Evolutionary conservation across 345 rosid species (phyloP).

Genomic region (Microcos paniculata): DNA sequence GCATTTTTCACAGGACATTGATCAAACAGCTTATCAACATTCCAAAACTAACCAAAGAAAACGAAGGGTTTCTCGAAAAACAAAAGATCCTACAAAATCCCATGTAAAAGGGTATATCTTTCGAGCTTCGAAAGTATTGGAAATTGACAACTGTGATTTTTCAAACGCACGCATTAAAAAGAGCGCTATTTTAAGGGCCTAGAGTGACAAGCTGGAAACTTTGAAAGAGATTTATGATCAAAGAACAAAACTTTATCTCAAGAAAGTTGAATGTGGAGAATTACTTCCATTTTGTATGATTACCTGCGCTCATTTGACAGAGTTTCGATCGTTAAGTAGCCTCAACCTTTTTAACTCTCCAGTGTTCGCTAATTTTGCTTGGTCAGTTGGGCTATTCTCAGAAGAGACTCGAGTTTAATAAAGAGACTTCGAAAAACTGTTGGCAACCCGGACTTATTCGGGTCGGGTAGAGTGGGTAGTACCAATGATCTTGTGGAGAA

Average conservation of each 20-base stretch:
- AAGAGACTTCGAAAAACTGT: background rate
- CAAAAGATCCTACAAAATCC: background rate
- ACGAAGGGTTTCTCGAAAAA: background rate
- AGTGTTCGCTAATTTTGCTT: background rate
- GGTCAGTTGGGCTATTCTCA: background rate
- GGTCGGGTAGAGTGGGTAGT: background rate
- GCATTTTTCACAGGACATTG: background rate
- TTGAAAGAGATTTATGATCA: background rate
- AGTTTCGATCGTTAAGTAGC: background rate
- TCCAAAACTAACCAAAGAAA: background rate
- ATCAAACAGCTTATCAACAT: slow-evolving; percentile 8
- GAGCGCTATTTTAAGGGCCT: background rate
- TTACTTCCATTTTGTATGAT: background rate
- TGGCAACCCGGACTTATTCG: background rate
- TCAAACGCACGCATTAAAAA: background rate
- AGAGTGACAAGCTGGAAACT: background rate
- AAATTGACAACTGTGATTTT: too few relatives aligned
- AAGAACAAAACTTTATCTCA: background rate
- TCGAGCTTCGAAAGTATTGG: background rate
- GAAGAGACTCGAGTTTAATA: background rate
- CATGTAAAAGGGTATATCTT: background rate
- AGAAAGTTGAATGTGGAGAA: background rate
- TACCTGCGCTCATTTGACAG: slow-evolving; percentile 7
- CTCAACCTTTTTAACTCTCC: background rate
- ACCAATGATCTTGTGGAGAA: too few relatives aligned